Base-by-base conservation (phyloP, 129 eudicot genomes). In the Artemisia annua region DNA sequence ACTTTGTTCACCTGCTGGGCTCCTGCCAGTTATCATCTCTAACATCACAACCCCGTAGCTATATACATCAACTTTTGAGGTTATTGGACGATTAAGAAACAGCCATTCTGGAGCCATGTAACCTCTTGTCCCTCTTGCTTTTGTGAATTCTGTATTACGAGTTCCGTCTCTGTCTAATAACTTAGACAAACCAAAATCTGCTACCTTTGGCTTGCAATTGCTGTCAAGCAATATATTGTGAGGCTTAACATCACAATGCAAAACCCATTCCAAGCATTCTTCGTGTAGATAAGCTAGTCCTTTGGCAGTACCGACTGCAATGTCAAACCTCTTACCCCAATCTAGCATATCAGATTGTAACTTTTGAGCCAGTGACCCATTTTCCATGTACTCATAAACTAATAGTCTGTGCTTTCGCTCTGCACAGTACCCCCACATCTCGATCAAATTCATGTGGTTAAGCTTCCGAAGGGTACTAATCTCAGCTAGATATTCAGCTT, bases 61-160 rank as follows among this genome's bases (percentile, higher is more conserved):
- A 61, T 80, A 84, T 0, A 84, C 88, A 78, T 84, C 88, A 32
- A 84, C 88, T 70, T 84, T 86, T 0, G 91, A 83, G 22, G 88
- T 87, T 10, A 87, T 81, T 8, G 83, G 84, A 3, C 58, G 75
- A 48, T 84, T 75, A 46, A 32, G 19, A 24, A 66, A 75, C 39
- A 83, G 53, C 91, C 91, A 86, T 65, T 86, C 91, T 7, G 91
- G 91, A 60, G 91, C 87, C 91, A 86, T 86, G 77, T 86, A 86
- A 14, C 91, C 91, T 67, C 91, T 80, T 12, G 91, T 86, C 63
- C 91, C 91, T 63, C 91, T 75, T 24, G 83, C 81, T 67, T 46
- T 80, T 3, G 84, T 80, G 49, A 86, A 74, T 4, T 59, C 80
- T 5, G 70, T 48, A 64, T 85, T 48, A 9, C 51, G 72, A 0